Evolutionary conservation across 768 basidiomycete genomes (phyloP).

Genomic region (Macrolepiota fuliginosa): DNA sequence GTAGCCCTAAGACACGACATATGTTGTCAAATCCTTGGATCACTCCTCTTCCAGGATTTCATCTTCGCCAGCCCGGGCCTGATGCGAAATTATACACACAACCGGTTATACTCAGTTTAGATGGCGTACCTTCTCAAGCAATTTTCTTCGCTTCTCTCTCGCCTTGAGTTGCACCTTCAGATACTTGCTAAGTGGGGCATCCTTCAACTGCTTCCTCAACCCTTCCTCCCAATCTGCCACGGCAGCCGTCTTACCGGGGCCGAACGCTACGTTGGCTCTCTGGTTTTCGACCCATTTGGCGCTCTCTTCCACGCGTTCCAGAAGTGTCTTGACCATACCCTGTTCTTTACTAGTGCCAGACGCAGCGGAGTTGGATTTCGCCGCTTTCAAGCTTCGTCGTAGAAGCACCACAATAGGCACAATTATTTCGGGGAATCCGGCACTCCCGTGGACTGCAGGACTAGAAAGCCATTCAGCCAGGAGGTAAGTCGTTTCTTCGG

Average conservation of each 20-base stretch:
- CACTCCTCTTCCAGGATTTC: slow-evolving; percentile 59
- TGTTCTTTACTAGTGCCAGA: slow-evolving; percentile 50
- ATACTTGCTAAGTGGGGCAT: slow-evolving; percentile 80
- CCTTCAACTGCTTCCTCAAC: slow-evolving; percentile 54
- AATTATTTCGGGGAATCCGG: slow-evolving; percentile 92
- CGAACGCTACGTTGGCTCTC: slow-evolving; percentile 69
- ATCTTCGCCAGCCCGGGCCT: slow-evolving; percentile 72
- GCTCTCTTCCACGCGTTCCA: slow-evolving; percentile 89
- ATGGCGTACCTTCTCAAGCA: slow-evolving; percentile 68
- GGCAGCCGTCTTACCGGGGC: slow-evolving; percentile 65
- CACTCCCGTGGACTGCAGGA: slow-evolving; percentile 68
- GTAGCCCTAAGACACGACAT: background rate
- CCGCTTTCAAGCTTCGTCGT: slow-evolving; percentile 69
- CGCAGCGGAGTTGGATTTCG: slow-evolving; percentile 33
- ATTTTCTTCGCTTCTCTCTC: slow-evolving; percentile 66
- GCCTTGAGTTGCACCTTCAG: slow-evolving; percentile 79
- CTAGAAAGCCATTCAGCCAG: slow-evolving; percentile 82
- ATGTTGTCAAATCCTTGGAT: background rate
- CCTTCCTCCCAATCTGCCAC: slow-evolving; percentile 73
- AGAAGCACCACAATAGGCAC: slow-evolving; percentile 76
- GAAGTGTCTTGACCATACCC: slow-evolving; percentile 64
- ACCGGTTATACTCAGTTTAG: background rate
- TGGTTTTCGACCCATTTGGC: slow-evolving; percentile 72
- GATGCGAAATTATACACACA: slow-evolving; percentile 10
- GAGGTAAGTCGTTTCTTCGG: slow-evolving; percentile 78